Base-by-base conservation (phyloP, 78 protist genomes). In the Polysphondylium violaceum region DNA sequence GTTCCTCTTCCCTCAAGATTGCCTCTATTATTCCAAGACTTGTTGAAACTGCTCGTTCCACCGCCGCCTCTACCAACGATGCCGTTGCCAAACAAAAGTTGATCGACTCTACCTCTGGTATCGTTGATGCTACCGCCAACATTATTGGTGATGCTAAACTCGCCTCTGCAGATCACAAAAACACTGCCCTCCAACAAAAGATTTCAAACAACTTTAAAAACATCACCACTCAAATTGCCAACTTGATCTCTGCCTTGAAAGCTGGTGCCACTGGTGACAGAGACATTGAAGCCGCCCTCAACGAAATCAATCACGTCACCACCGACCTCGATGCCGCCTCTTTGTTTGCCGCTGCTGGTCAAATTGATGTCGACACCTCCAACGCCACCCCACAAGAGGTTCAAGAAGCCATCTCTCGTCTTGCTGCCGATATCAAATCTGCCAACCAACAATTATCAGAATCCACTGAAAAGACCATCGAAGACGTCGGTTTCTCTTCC, bases 261-360 rank as follows among this genome's bases (percentile, higher is more conserved):
- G 93, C 93, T 63, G 93, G 93, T 74, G 93, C 74, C 1, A 87
- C 93, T 19, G 93, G 87, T 36, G 93, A 87, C 19, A 17, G 86
- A 27, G 86, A 87, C 31, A 76, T 76, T 33, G 93, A 87, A 44
- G 59, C 31, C 7, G 93, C 93, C 23, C 27, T 76, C 12, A 53
- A 87, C 31, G 65, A 51, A 65, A 68, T 87, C 63, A 75, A 58
- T 12, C 53, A 55, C 9, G 69, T 76, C 56, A 74, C 78, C n/a
- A 71, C 86, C 1, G 93, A 87, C 58, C 60, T 87, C 1, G 93
- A 87, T 77, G 86, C 93, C 29, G 86, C 93, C 25, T 76, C 93
- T 33, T 59, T 87, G 40, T 87, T 76, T 74, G 93, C 93, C 6
- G 93, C 93, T 23, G 86, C 93, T 19, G 93, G 93, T 76, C 93